phyloP scores from a whole-genome alignment of 2,329 filamentous ascomycete species.

The Fusarium armeniacum region DNA sequence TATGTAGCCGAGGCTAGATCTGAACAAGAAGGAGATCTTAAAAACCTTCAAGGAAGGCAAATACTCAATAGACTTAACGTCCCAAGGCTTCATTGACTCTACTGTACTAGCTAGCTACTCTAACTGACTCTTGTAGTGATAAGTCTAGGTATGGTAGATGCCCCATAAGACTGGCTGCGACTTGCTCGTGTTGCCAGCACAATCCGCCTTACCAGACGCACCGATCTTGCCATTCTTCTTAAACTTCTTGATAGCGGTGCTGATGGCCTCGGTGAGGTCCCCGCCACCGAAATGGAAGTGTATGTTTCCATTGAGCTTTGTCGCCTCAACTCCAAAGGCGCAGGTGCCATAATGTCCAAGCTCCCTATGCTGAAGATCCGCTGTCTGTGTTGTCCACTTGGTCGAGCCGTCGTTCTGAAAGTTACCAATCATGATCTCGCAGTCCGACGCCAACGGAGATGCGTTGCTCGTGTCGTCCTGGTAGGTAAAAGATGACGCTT shows the following conservation, averaged over 20 bases:
- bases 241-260: background rate
- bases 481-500: background rate
- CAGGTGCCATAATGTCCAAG: background rate
- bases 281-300: background rate
- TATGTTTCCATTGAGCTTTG: background rate
- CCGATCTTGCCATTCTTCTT: background rate
- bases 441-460: background rate
- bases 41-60: too few species aligned
- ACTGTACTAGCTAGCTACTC: background rate
- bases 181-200: background rate
- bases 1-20: too few species aligned
- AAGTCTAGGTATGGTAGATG: conserved; percentile 1
- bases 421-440: background rate
- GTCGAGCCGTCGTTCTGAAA: background rate
- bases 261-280: background rate
- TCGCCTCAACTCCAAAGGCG: conserved; percentile 7
- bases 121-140: background rate
- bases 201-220: background rate
- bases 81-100: background rate
- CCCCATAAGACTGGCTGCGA: background rate
- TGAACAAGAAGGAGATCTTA: too few species aligned
- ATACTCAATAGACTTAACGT: too few species aligned
- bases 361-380: background rate
- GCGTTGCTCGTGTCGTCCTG: background rate
- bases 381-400: background rate